These are phyloP conservation scores for Pezicula rhizophila DNA, from an alignment of 2,329 filamentous ascomycete genomes.

Conservation along the genomic window DNA sequence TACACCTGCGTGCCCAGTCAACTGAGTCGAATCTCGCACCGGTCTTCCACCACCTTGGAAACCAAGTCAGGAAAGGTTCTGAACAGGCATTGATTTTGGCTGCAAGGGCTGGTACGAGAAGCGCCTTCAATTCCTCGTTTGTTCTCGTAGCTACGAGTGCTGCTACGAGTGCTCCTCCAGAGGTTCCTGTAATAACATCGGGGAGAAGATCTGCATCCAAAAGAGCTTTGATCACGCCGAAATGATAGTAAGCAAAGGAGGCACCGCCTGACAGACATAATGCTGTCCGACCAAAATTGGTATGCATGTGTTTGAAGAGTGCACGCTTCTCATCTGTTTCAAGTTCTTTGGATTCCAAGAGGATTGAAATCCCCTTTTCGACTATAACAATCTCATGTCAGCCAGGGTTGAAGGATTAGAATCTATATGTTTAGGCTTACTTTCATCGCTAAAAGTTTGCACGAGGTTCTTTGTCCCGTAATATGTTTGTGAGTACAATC, in stretches of 20 bases:
- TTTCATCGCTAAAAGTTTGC: slow-evolving; percentile 83
- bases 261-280: slow-evolving; percentile 90
- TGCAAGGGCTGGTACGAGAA: slow-evolving; percentile 84
- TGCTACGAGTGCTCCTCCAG: slow-evolving; percentile 85
- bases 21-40: slow-evolving; percentile 91
- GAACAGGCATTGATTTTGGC: slow-evolving; percentile 78
- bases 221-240: slow-evolving; percentile 84
- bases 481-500: slow-evolving; percentile 95
- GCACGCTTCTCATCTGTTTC: slow-evolving; percentile 66
- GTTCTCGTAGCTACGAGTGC: slow-evolving; percentile 83
- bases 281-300: slow-evolving; percentile 88
- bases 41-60: slow-evolving; percentile 81
- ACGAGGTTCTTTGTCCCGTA: slow-evolving; percentile 95
- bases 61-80: slow-evolving; percentile 71
- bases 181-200: slow-evolving; percentile 93
- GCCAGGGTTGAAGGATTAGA: slow-evolving; percentile 5
- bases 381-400: slow-evolving; percentile 35
- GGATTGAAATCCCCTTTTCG: slow-evolving; percentile 58
- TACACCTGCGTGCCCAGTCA: slow-evolving; percentile 78
- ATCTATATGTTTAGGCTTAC: slow-evolving; percentile 33
- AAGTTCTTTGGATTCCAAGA: slow-evolving; percentile 63
- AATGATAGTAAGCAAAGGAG: slow-evolving; percentile 94
- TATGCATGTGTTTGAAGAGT: slow-evolving; percentile 81
- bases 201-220: slow-evolving; percentile 81
- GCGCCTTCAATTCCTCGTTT: slow-evolving; percentile 78